Evolutionary conservation across 2,329 filamentous ascomycete genomes (phyloP).

Genomic region (Dothideomycetes sp.): DNA sequence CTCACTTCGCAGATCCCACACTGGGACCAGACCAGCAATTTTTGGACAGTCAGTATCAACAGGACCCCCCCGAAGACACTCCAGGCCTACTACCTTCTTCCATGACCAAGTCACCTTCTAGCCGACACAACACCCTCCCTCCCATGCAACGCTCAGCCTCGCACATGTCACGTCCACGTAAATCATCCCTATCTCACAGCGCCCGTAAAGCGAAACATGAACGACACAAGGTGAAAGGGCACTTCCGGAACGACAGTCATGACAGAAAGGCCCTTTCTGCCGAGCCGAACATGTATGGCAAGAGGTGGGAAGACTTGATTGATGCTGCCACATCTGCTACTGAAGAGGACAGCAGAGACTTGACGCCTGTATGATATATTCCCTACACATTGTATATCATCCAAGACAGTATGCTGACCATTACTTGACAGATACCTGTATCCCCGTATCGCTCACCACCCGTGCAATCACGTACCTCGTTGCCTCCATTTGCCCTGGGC

Average conservation of each 20-base stretch:
- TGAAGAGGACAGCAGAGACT: conserved; percentile 78
- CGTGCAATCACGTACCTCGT: conserved; percentile 44
- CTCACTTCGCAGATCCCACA: conserved; percentile 11
- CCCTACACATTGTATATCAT: conserved; percentile 6
- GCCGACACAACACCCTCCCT: conserved; percentile 77
- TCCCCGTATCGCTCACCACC: conserved; percentile 42
- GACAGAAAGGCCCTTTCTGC: conserved; percentile 76
- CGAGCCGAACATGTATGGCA: conserved; percentile 70
- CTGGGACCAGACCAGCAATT: conserved; percentile 12
- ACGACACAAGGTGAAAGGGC: conserved; percentile 66
- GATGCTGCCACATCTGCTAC: conserved; percentile 89
- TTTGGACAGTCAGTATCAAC: conserved; percentile 11
- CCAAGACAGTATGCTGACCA: conserved; percentile 12
- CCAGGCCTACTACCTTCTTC: conserved; percentile 50
- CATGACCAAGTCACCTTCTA: conserved; percentile 68
- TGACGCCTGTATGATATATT: conserved; percentile 62
- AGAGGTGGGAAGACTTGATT: conserved; percentile 92
- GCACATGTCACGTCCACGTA: conserved; percentile 65
- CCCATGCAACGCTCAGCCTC: conserved; percentile 62
- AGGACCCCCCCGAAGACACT: conserved; percentile 5
- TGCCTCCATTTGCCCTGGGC: conserved; percentile 45
- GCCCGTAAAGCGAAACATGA: conserved; percentile 68
- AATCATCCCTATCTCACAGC: conserved; percentile 76
- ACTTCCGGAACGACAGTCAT: conserved; percentile 55
- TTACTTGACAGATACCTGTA: conserved; percentile 28